Percentiles rank a stretch among this genome's conserved stretches.
phyloP scores from a whole-genome alignment of 2,329 filamentous ascomycete genomes.

The Ramularia endophylla region DNA sequence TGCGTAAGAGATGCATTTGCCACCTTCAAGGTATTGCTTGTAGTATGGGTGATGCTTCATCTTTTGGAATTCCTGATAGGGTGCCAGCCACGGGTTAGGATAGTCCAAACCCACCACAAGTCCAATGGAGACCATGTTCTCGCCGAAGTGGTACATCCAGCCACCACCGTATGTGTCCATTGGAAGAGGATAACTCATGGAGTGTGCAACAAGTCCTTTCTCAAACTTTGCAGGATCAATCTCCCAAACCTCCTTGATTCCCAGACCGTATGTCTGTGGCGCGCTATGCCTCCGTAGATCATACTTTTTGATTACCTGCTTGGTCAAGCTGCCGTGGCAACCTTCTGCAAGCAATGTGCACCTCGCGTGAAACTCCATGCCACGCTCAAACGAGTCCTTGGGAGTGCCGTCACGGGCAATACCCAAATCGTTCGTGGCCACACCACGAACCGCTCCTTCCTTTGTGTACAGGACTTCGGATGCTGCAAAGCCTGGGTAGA shows the following conservation, averaged over 20 bases:
- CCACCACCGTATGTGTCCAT: constrained; percentile 89
- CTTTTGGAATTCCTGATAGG: constrained; percentile 95
- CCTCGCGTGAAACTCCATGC: constrained; percentile 96
- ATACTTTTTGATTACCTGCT: constrained; percentile 92
- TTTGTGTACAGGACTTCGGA: constrained; percentile 82
- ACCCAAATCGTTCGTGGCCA: constrained; percentile 93
- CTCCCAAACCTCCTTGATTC: constrained; percentile 97
- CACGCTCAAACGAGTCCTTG: constrained; percentile 87
- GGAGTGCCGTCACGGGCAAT: constrained; percentile 74
- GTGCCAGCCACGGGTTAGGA: constrained; percentile 90
- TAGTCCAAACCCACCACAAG: constrained; percentile 94
- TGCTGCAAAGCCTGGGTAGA: constrained; percentile 93
- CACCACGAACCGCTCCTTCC: constrained; percentile 85
- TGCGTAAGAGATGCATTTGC: constrained; percentile 95
- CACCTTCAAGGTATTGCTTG: constrained; percentile 78
- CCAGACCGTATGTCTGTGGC: constrained; percentile 90
- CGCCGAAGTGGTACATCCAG: constrained; percentile 99
- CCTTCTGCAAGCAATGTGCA: constrained; percentile 91
- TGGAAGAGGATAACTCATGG: constrained; percentile 86
- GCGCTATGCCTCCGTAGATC: constrained; percentile 83
- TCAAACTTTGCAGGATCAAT: constrained; percentile 87
- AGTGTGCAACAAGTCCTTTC: constrained; percentile 78
- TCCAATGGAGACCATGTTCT: constrained; percentile 89
- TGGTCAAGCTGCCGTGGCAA: constrained; percentile 90
- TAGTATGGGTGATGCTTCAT: constrained; percentile 97